Percentiles rank a stretch among this genome's conserved stretches.
Conservation (phyloP, 2,329 filamentous ascomycete species). For the Fusarium sp. region DNA sequence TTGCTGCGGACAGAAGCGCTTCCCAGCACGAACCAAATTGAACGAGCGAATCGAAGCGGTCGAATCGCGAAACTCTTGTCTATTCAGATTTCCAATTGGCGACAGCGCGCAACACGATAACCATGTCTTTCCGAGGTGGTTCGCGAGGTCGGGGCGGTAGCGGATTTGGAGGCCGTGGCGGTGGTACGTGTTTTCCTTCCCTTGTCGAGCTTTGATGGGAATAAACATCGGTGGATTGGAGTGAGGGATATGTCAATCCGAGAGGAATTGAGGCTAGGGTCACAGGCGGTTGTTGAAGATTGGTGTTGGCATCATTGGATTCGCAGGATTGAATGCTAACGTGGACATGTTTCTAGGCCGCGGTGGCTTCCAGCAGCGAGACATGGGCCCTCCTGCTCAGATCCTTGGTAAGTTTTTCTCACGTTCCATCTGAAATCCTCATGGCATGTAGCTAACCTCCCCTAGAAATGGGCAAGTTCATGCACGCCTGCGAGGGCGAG, state of each 20-base stretch:
- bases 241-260: background rate
- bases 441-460: constrained; percentile 17
- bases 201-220: background rate
- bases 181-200: constrained; percentile 49
- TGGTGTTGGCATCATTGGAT: constrained; percentile 1
- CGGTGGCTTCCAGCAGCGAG: constrained; percentile 58
- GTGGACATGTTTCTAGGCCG: constrained; percentile 48
- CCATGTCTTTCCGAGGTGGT: constrained; percentile 58
- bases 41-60: constrained; percentile 23
- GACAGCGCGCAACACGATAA: constrained; percentile 40
- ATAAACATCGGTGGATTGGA: background rate
- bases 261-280: constrained; percentile 1
- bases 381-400: constrained; percentile 57
- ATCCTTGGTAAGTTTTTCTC: constrained; percentile 53
- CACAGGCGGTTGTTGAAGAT: background rate
- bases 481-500: constrained; percentile 97
- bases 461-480: constrained; percentile 90
- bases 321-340: constrained; percentile 31
- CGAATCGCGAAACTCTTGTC: constrained; percentile 15
- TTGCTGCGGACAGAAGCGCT: constrained; percentile 14
- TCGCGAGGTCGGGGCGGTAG: constrained; percentile 55
- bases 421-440: background rate
- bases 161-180: constrained; percentile 55
- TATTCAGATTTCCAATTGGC: constrained; percentile 22
- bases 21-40: constrained; percentile 11